These are phyloP conservation scores for Cardamine occulta DNA, from an alignment of 345 rosid genomes.

Conservation along the genomic window DNA sequence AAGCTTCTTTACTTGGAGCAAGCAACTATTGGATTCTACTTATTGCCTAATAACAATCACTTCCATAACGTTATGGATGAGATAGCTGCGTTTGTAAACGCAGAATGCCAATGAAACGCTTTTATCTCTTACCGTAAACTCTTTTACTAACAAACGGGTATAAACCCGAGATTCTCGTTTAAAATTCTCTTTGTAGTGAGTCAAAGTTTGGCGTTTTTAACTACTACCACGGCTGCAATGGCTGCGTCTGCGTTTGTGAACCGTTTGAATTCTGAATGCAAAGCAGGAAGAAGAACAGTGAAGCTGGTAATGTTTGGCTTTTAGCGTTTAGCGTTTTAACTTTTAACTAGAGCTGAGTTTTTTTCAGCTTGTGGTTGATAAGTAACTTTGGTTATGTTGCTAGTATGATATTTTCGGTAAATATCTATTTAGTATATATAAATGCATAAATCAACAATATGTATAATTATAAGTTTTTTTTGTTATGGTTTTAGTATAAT, in stretches of 20 bases:
- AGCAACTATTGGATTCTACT: slow-evolving; percentile 88
- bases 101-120: slow-evolving; percentile 30
- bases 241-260: slow-evolving; percentile 37
- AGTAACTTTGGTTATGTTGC: slow-evolving; percentile 26
- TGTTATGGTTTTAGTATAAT: not conserved
- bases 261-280: slow-evolving; percentile 21
- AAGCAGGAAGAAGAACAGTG: slow-evolving; percentile 39
- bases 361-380: slow-evolving; percentile 30
- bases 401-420: slow-evolving; percentile 28
- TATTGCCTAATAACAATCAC: slow-evolving; percentile 78
- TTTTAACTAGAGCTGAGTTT: slow-evolving; percentile 29
- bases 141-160: slow-evolving; percentile 40
- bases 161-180: slow-evolving; percentile 30
- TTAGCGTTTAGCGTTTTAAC: slow-evolving; percentile 30
- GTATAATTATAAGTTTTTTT: slow-evolving; percentile 1
- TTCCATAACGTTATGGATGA: slow-evolving; percentile 80
- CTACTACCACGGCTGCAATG: slow-evolving; percentile 18
- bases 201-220: slow-evolving; percentile 33
- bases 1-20: slow-evolving; percentile 67
- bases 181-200: slow-evolving; percentile 10
- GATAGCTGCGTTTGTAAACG: slow-evolving; percentile 67
- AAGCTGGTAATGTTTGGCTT: slow-evolving; percentile 30
- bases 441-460: slow-evolving; percentile 9
- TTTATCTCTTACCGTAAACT: slow-evolving; percentile 5
- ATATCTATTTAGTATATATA: not conserved